Evolutionary conservation across 2,329 filamentous ascomycete genomes (phyloP), one percentile per base, ranked within the genome.

Genomic region (Calonectria pauciramosa): DNA sequence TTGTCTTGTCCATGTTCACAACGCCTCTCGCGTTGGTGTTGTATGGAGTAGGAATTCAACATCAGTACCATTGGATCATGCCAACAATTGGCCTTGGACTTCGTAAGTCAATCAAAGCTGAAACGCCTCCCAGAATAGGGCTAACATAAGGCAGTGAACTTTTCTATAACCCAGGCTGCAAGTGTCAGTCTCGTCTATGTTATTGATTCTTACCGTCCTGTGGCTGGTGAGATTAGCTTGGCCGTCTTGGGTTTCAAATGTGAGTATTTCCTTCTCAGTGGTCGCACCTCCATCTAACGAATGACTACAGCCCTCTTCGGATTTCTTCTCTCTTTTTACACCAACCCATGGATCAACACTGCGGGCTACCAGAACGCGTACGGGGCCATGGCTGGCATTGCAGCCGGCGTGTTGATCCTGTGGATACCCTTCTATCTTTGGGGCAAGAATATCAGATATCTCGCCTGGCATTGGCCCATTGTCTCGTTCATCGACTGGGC

Each of bases 301-400:
- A 7, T 3, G 20, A 11, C 1, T 7, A 28, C 72, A 89, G 88
- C 89, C 20, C 80, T 88, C 10, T 91, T 92, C 78, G 90, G 90
- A 6, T 92, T 92, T 79, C 83, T 92, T 1, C 84, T 92, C 1
- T 90, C 88, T 0, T 92, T 92, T 79, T 92, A 92, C 79, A 91
- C 89, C 1, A 92, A 92, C 78, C 87, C 89, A 0, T 92, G 90
- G 90, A 87, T 92, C 47, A 82, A 84, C 9, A 36, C 85, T 71
- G 82, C 82, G 1, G 91, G 90, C 0, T 92, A 92, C 77, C 75
- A 84, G 16, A 83, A 86, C 44, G 87, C 90, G 3, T 92, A 87
- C 75, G 89, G 90, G 4, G 85, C 87, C n/a, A 91, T 92, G 90
- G 90, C 90, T 10, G 90, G 86, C 14, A 91, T 92, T 59, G 83